Conservation (phyloP, 345 rosid species). For the Populus simonii region DNA sequence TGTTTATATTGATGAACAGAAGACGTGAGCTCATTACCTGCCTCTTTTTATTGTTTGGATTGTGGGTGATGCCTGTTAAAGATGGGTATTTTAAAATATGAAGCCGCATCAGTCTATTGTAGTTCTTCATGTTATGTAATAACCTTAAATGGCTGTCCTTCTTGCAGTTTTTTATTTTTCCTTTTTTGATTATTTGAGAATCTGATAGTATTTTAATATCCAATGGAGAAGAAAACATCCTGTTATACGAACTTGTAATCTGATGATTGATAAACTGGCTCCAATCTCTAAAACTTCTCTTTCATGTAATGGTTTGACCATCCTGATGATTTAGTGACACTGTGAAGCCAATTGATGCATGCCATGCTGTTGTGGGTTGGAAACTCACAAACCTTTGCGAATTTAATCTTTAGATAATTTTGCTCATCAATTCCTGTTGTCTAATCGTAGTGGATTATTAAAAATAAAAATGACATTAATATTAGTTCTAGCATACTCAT, state of each 20-base stretch:
- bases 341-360: background rate
- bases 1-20: background rate
- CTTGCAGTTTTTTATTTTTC: background rate
- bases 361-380: background rate
- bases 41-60: background rate
- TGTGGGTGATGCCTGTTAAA: background rate
- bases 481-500: background rate
- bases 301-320: background rate
- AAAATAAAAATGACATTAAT: background rate
- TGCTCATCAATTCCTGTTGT: background rate
- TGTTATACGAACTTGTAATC: background rate
- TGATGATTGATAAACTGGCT: background rate
- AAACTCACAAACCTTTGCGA: background rate
- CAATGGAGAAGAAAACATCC: background rate
- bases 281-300: background rate
- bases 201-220: background rate
- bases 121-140: background rate
- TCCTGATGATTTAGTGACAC: background rate
- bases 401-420: background rate
- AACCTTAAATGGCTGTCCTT: background rate
- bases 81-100: background rate
- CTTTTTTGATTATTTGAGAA: background rate
- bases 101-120: background rate
- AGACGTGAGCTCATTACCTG: background rate
- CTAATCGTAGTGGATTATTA: background rate